Percentiles rank a stretch among this genome's conserved stretches.
phyloP scores from a whole-genome alignment of 2,329 filamentous ascomycete species.

The Byssothecium circinans region DNA sequence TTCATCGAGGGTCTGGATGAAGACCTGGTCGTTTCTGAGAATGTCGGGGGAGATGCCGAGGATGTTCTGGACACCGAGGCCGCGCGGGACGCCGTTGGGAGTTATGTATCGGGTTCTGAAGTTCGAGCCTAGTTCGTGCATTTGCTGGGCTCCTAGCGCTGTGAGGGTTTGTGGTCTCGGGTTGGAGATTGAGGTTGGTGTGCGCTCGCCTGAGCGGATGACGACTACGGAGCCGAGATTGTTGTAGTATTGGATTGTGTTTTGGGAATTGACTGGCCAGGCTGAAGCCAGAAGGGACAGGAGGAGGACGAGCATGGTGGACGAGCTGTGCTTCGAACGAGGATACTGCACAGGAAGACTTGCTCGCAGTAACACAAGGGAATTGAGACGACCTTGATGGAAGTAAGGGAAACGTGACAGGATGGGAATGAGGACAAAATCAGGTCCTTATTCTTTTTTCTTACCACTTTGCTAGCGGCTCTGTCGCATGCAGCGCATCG shows the following conservation, averaged over 20 bases:
- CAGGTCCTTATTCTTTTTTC: constrained; percentile 13
- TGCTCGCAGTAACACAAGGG: no score
- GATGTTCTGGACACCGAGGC: constrained; percentile 31
- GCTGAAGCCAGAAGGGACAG: constrained; percentile 28
- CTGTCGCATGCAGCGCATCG: constrained; percentile 14
- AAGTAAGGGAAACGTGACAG: background rate
- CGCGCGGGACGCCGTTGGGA: constrained; percentile 16
- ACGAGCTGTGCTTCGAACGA: no score
- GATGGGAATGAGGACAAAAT: constrained; percentile 4
- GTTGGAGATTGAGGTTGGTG: constrained; percentile 42
- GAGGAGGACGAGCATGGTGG: constrained; percentile 32
- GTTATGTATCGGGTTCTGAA: constrained; percentile 58
- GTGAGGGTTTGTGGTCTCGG: constrained; percentile 48
- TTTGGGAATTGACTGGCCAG: constrained; percentile 23
- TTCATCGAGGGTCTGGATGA: constrained; percentile 51
- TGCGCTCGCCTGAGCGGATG: constrained; percentile 58
- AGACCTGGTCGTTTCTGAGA: constrained; percentile 51
- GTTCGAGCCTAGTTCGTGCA: constrained; percentile 52
- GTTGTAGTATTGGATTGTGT: constrained; percentile 29
- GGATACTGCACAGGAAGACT: no score
- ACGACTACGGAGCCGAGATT: constrained; percentile 56
- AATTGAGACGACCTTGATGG: no score
- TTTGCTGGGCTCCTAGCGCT: constrained; percentile 57
- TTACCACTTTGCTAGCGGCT: constrained; percentile 1
- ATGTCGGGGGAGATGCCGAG: constrained; percentile 49